phyloP scores from a whole-genome alignment of 345 rosid genomes.

The Trapa incisa region DNA sequence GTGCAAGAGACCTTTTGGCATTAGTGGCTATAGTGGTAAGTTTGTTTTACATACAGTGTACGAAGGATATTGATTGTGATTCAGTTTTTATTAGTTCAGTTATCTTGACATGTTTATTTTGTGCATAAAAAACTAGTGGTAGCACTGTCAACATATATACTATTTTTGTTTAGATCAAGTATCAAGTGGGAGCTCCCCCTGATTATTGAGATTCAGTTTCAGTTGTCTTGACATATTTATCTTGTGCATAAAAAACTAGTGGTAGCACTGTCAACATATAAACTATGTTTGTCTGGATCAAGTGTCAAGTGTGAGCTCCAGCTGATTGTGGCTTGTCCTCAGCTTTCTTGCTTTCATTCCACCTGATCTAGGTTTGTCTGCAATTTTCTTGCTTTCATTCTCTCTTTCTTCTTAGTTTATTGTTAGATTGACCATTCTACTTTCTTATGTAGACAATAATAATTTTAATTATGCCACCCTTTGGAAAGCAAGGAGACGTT shows the following conservation, averaged over 20 bases:
- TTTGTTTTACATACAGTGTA: neutral
- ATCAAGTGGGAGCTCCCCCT: neutral
- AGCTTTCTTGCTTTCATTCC: no score
- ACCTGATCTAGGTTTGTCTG: neutral
- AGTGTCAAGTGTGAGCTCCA: neutral
- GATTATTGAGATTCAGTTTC: neutral
- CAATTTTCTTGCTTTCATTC: no score
- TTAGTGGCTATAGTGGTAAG: conserved; percentile 71
- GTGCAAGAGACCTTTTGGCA: conserved; percentile 76
- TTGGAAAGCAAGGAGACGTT: neutral
- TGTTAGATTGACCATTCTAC: neutral
- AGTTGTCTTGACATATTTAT: neutral
- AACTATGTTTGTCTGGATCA: neutral
- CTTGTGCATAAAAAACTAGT: neutral
- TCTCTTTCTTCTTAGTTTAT: neutral
- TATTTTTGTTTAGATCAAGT: neutral
- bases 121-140: neutral
- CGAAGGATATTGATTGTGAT: neutral
- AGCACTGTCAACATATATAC: neutral
- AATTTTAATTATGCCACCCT: neutral
- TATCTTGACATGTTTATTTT: neutral
- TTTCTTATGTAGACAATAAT: neutral
- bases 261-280: neutral
- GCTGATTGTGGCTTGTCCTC: no score
- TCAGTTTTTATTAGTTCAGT: neutral